Percentiles rank a stretch among this genome's conserved stretches.
phyloP scores from a whole-genome alignment of 1,284 basidiomycete species.

The Naganishia cerealis region DNA sequence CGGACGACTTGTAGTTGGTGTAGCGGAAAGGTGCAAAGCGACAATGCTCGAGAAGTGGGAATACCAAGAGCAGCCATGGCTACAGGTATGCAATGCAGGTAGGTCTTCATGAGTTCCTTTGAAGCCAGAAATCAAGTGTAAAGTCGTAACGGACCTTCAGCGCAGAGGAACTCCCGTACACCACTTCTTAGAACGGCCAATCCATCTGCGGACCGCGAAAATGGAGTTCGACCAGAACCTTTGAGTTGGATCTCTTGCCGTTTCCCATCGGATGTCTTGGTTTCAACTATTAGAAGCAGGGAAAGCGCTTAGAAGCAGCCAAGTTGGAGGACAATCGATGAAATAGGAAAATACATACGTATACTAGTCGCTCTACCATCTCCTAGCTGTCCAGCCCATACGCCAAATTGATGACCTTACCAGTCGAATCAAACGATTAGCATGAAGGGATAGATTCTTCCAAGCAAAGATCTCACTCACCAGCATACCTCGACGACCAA shows the following conservation, averaged over 20 bases:
- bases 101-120: neutral
- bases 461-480: neutral
- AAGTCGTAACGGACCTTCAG: constrained; percentile 64
- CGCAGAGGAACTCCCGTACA: constrained; percentile 83
- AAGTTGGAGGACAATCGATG: constrained; percentile 10
- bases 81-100: constrained; percentile 45
- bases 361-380: constrained; percentile 91
- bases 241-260: constrained; percentile 88
- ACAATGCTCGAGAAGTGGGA: constrained; percentile 83
- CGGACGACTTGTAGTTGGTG: constrained; percentile 68
- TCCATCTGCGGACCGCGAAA: constrained; percentile 86
- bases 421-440: neutral
- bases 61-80: constrained; percentile 84
- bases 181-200: constrained; percentile 88
- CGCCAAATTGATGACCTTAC: constrained; percentile 84
- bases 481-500: constrained; percentile 76
- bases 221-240: constrained; percentile 89
- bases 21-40: constrained; percentile 71
- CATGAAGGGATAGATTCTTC: neutral
- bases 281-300: constrained; percentile 62
- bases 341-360: constrained; percentile 56
- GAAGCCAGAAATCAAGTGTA: neutral
- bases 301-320: constrained; percentile 4
- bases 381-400: constrained; percentile 93
- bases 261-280: constrained; percentile 63